These are phyloP conservation scores for Zymoseptoria crescenta DNA, from an alignment of 2,329 filamentous ascomycete genomes.

Conservation along the genomic window DNA sequence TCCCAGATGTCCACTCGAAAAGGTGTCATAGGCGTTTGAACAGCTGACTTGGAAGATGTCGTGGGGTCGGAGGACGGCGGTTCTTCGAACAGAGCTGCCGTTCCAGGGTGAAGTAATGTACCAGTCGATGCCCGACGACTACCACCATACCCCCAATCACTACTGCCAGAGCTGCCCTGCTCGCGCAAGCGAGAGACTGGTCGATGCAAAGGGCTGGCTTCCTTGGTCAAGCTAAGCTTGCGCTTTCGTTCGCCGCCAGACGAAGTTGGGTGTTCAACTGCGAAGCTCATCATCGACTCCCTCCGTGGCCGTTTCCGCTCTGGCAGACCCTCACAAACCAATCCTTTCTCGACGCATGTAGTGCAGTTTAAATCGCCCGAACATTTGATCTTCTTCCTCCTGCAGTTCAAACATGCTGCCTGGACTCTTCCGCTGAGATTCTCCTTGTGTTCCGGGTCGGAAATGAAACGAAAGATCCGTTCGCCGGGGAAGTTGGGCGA, in stretches of 20 bases:
- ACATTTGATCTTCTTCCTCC: constrained; percentile 24
- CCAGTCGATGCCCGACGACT: neutral
- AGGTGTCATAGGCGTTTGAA: neutral
- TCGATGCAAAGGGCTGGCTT: neutral
- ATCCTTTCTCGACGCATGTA: constrained; percentile 19
- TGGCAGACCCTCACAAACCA: constrained; percentile 20
- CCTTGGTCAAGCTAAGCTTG: neutral
- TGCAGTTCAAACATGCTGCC: constrained; percentile 22
- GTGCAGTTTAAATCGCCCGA: constrained; percentile 18
- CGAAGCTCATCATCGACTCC: constrained; percentile 2
- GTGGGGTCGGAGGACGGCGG: neutral
- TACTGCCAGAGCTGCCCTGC: neutral
- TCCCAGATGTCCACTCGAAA: neutral
- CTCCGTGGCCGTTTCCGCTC: constrained; percentile 15
- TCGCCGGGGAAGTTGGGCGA: constrained; percentile 8
- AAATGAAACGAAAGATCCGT: constrained; percentile 18
- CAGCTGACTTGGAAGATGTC: too few relatives aligned
- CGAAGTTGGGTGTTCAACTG: neutral
- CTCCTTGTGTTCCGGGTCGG: constrained; percentile 23
- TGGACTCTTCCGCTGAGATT: constrained; percentile 22
- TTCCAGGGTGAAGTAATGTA: neutral
- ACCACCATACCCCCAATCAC: neutral
- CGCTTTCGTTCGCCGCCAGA: constrained; percentile 7
- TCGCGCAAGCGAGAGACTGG: neutral
- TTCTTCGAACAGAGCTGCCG: neutral